A percentile compares a stretch with the other conserved stretches of the same genome.
Conservation (phyloP, 2,329 filamentous ascomycete species). For the Exophiala lecanii-corni region DNA sequence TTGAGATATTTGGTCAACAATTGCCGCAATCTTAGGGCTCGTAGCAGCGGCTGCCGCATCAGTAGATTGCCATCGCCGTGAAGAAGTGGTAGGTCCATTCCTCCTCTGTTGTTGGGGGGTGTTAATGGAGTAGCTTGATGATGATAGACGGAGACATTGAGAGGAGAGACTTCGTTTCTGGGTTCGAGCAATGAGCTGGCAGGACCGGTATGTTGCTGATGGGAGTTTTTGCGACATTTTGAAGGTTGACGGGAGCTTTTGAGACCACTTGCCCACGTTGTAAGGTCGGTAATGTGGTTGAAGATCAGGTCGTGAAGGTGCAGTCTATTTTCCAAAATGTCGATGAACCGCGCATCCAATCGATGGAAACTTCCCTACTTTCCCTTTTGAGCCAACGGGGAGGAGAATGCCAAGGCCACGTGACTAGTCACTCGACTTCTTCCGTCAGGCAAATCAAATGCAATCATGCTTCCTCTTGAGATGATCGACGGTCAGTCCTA, state of each 20-base stretch:
- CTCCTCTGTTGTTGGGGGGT: constrained; percentile 30
- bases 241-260: no score
- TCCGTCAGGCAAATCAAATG: no score
- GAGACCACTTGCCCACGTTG: no score
- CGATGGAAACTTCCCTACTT: not conserved
- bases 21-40: constrained; percentile 88
- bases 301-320: no score
- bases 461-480: no score
- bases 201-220: constrained; percentile 18
- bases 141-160: constrained; percentile 37
- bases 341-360: not conserved
- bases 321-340: not conserved
- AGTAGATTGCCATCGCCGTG: constrained; percentile 84
- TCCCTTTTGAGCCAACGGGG: not conserved
- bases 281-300: no score
- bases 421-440: constrained; percentile 1
- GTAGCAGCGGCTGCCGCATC: constrained; percentile 58
- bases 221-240: constrained; percentile 16
- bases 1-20: constrained; percentile 98
- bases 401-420: not conserved
- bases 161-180: constrained; percentile 26
- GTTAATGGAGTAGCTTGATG: constrained; percentile 34
- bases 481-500: no score
- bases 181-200: constrained; percentile 25
- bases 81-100: constrained; percentile 25